Percentiles rank a stretch among this genome's conserved stretches.
Evolutionary conservation across 352 stramenopile species (phyloP).

Genomic region (Halophytophthora batemanensis): DNA sequence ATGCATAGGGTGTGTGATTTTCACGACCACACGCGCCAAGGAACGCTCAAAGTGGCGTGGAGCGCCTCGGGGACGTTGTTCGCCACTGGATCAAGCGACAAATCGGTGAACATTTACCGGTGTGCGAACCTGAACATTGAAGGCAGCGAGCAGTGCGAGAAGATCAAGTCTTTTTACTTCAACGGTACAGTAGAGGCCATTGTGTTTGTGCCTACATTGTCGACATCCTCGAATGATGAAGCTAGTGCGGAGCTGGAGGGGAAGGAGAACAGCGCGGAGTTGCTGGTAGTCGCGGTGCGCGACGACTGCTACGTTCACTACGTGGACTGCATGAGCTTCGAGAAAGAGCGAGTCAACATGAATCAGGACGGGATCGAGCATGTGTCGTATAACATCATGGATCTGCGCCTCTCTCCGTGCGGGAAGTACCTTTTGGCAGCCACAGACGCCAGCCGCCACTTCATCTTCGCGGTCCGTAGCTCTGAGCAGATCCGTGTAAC

Average conservation of each 20-base stretch:
- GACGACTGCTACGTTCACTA: slow-evolving; percentile 88
- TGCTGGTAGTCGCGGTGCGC: slow-evolving; percentile 62
- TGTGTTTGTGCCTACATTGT: slow-evolving; percentile 39
- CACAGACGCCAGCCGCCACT: slow-evolving; percentile 80
- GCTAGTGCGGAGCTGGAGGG: not conserved
- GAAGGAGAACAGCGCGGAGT: slow-evolving; percentile 18
- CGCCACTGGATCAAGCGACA: slow-evolving; percentile 72
- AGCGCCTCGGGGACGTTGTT: slow-evolving; percentile 51
- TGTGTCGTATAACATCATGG: slow-evolving; percentile 87
- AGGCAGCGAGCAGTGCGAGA: slow-evolving; percentile 31
- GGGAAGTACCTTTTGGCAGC: slow-evolving; percentile 78
- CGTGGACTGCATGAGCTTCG: slow-evolving; percentile 70
- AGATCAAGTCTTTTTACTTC: slow-evolving; percentile 85
- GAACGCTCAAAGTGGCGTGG: slow-evolving; percentile 67
- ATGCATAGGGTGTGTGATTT: slow-evolving; percentile 46
- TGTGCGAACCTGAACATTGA: slow-evolving; percentile 23
- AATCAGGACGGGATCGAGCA: slow-evolving; percentile 84
- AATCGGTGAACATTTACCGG: slow-evolving; percentile 67
- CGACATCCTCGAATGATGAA: not conserved
- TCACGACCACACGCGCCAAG: slow-evolving; percentile 71
- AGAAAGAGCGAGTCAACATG: slow-evolving; percentile 86
- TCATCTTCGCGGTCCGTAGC: slow-evolving; percentile 64
- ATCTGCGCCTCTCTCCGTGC: slow-evolving; percentile 66
- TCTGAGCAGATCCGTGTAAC: not conserved
- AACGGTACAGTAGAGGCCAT: slow-evolving; percentile 76